Conservation (phyloP, 2,329 filamentous ascomycete genomes). For the Clarireedia sp. region DNA sequence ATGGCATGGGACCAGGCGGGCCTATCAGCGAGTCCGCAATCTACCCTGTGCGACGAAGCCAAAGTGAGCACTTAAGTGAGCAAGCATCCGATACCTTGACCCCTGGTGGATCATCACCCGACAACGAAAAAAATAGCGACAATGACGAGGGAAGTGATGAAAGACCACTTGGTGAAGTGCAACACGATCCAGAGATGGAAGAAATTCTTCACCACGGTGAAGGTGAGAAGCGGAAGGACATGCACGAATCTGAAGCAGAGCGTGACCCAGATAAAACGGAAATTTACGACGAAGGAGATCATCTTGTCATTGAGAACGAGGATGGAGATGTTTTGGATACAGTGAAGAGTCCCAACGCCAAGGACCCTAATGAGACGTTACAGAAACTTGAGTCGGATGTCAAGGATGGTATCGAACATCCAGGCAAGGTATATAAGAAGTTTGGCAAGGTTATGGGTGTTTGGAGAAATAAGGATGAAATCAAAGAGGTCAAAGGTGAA, state of each 20-base stretch:
- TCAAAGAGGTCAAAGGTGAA: constrained; percentile 18
- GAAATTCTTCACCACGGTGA: constrained; percentile 27
- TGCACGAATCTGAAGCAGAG: constrained; percentile 26
- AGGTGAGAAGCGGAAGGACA: constrained; percentile 29
- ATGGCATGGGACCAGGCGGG: constrained; percentile 70
- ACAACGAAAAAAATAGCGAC: constrained; percentile 16
- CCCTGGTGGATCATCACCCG: constrained; percentile 23
- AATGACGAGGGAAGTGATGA: constrained; percentile 30
- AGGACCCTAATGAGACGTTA: constrained; percentile 29
- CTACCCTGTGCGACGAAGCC: constrained; percentile 45
- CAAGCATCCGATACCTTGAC: constrained; percentile 27
- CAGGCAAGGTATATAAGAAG: constrained; percentile 15
- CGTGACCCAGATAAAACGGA: constrained; percentile 41
- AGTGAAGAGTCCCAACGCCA: constrained; percentile 32
- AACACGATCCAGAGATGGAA: constrained; percentile 31
- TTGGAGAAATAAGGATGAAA: constrained; percentile 32
- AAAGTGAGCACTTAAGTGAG: constrained; percentile 22
- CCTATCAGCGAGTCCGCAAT: constrained; percentile 89
- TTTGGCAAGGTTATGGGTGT: constrained; percentile 27
- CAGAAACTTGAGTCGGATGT: constrained; percentile 33
- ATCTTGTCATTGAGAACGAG: constrained; percentile 75
- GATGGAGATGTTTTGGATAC: constrained; percentile 79
- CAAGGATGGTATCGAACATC: constrained; percentile 27
- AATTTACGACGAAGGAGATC: constrained; percentile 70
- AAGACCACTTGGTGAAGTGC: constrained; percentile 26